Conservation (phyloP, 139 green algal species). For the Helicosporidium sp. region DNA sequence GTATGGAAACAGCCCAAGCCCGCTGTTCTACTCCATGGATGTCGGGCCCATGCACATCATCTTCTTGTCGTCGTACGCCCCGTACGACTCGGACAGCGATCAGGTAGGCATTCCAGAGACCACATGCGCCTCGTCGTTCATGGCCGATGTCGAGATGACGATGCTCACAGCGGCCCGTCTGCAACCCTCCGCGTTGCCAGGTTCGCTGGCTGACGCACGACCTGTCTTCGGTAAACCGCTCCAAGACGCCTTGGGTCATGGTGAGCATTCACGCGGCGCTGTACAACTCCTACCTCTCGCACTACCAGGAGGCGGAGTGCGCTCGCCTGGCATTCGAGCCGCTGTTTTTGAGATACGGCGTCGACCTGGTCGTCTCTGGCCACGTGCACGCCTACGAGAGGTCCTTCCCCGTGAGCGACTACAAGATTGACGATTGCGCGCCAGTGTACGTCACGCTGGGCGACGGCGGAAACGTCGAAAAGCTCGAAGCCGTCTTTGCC, state of each 20-base stretch:
- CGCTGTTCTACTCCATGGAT: not conserved
- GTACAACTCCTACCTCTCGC: not conserved
- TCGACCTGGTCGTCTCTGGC: not conserved
- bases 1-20: not conserved
- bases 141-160: too few species aligned
- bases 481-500: constrained; percentile 1
- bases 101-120: not conserved
- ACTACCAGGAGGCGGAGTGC: not conserved
- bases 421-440: constrained; percentile 18
- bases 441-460: constrained; percentile 25
- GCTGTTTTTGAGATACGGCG: not conserved
- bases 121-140: not conserved
- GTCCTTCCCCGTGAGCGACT: not conserved
- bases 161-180: not conserved
- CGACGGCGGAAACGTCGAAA: constrained; percentile 21
- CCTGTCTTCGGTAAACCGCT: not conserved
- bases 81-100: not conserved
- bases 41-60: not conserved
- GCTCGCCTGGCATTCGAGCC: not conserved
- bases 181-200: not conserved
- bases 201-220: not conserved
- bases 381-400: not conserved
- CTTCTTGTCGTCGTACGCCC: not conserved
- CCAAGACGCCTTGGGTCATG: not conserved
- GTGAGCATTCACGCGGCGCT: not conserved